Percentiles rank a stretch among this genome's conserved stretches.
These are phyloP conservation scores for Dictyostelium gargantuum DNA, from an alignment of 208 protist genomes.

Conservation along the genomic window DNA sequence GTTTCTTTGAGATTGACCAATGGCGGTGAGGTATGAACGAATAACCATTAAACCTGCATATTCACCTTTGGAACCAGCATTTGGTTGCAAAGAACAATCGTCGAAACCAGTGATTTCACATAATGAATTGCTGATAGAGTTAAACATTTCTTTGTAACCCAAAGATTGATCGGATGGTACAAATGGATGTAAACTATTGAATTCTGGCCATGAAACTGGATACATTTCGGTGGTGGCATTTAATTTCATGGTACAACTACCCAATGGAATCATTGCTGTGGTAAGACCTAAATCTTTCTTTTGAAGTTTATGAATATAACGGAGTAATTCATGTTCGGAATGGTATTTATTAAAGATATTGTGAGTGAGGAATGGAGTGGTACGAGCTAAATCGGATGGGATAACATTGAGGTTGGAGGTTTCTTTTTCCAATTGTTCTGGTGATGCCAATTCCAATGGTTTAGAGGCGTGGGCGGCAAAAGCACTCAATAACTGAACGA, in stretches of 20 bases:
- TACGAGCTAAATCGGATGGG: constrained; percentile 67
- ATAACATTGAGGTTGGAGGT: background rate
- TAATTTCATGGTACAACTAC: constrained; percentile 98
- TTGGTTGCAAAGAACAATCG: constrained; percentile 95
- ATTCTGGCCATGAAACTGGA: constrained; percentile 94
- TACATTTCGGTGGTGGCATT: constrained; percentile 96
- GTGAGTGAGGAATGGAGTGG: constrained; percentile 90
- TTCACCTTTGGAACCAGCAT: constrained; percentile 97
- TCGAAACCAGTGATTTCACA: constrained; percentile 95
- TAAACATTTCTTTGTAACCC: constrained; percentile 71
- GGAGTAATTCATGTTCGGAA: constrained; percentile 95
- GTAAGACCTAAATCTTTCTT: constrained; percentile 92
- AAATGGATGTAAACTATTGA: constrained; percentile 95
- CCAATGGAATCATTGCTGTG: constrained; percentile 97
- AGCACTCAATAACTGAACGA: constrained; percentile 86
- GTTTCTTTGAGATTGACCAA: constrained; percentile 91
- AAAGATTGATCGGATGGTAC: constrained; percentile 91
- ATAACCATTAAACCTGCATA: constrained; percentile 94
- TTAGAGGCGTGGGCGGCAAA: constrained; percentile 29
- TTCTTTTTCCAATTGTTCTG: background rate
- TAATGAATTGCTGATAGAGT: constrained; percentile 77
- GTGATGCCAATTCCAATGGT: background rate
- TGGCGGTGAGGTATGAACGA: constrained; percentile 85
- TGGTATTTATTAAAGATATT: constrained; percentile 96
- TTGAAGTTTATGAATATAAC: constrained; percentile 95